These are phyloP conservation scores for Tetrapyrgos nigripes DNA, from an alignment of 1,284 basidiomycete genomes.

Conservation along the genomic window DNA sequence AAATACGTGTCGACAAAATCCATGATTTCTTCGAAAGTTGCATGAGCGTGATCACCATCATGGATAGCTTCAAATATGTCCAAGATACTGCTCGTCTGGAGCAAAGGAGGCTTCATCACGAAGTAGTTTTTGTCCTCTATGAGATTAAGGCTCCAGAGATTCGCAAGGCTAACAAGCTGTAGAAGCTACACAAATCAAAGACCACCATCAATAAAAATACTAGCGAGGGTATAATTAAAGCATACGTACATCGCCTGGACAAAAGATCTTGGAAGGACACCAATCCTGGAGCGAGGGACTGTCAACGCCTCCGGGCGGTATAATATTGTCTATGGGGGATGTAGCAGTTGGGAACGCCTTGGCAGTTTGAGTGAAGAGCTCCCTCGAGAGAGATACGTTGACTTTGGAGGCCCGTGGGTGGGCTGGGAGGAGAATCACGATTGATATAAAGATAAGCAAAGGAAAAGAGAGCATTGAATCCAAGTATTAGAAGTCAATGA, in stretches of 20 bases:
- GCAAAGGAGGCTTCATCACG: slow-evolving; percentile 65
- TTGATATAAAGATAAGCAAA: no score
- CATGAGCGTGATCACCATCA: slow-evolving; percentile 45
- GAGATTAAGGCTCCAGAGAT: slow-evolving; percentile 54
- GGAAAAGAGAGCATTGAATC: no score
- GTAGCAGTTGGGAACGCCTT: no score
- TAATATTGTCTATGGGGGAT: no score
- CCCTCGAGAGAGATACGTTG: no score
- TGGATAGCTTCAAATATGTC: background rate
- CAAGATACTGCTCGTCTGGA: background rate
- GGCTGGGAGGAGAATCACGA: no score
- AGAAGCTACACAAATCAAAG: slow-evolving; percentile 67
- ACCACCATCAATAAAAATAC: slow-evolving; percentile 2
- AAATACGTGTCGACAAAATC: slow-evolving; percentile 82
- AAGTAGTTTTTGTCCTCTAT: slow-evolving; percentile 84
- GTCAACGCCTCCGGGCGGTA: no score
- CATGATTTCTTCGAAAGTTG: slow-evolving; percentile 66
- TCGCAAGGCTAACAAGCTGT: slow-evolving; percentile 85
- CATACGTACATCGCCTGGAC: slow-evolving; percentile 72
- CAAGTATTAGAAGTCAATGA: no score
- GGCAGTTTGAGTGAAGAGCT: no score
- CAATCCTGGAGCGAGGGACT: no score
- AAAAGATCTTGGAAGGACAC: slow-evolving; percentile 86
- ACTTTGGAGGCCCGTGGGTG: no score
- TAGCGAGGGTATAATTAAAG: background rate